Evolutionary conservation across 75 land plant genomes (phyloP).

Genomic region (Cunninghamia lanceolata): DNA sequence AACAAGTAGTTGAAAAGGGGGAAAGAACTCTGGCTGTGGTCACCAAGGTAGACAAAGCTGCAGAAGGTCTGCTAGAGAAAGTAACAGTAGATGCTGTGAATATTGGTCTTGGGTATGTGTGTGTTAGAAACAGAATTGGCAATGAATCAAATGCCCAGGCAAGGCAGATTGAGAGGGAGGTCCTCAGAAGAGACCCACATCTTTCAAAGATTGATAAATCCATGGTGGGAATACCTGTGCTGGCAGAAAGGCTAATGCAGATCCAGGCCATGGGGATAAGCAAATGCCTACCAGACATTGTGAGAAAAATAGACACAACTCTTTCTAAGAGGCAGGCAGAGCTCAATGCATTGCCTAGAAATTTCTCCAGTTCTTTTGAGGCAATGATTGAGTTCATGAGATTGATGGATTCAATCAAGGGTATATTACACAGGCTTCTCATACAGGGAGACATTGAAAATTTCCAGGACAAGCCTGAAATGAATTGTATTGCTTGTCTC

Average conservation of each 20-base stretch:
- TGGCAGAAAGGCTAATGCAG: too few species aligned
- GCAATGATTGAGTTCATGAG: slow-evolving; percentile 15
- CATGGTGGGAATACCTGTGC: too few species aligned
- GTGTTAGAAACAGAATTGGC: too few species aligned
- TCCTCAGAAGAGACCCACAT: slow-evolving; percentile 17
- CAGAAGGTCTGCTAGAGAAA: too few species aligned
- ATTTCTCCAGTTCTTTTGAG: background rate
- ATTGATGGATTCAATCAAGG: background rate
- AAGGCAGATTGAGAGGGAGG: slow-evolving; percentile 16
- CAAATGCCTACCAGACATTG: too few species aligned
- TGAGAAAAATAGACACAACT: too few species aligned
- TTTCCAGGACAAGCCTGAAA: slow-evolving; percentile 4
- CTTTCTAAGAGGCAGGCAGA: slow-evolving; percentile 13
- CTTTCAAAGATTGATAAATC: too few species aligned
- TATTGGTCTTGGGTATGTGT: too few species aligned
- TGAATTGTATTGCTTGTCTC: slow-evolving; percentile 21
- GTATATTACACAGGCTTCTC: background rate
- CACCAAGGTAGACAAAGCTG: too few species aligned
- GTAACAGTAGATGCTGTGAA: too few species aligned
- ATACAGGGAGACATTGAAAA: slow-evolving; percentile 10
- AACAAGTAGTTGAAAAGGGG: slow-evolving; percentile 14
- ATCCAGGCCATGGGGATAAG: too few species aligned
- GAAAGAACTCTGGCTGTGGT: too few species aligned
- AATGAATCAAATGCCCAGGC: slow-evolving; percentile 15
- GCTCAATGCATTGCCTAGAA: slow-evolving; percentile 6